Base-by-base conservation (phyloP, 2,329 filamentous ascomycete species). In the Thielaviopsis cerberus region DNA sequence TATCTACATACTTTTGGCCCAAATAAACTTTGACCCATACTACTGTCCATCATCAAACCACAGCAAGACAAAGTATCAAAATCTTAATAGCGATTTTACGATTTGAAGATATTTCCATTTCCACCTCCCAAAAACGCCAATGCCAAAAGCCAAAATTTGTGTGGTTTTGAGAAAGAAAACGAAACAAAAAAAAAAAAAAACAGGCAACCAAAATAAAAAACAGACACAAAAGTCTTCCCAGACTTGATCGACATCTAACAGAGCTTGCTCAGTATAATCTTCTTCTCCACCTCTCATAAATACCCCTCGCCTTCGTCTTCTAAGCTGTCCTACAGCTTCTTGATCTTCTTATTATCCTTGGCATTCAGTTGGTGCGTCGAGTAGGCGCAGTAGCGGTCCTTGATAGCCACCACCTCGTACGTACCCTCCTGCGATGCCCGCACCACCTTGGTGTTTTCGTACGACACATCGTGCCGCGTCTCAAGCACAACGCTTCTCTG, bases 321-420 rank as follows among this genome's bases (percentile, higher is more conserved):
- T 50, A 45, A 3, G 3, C 45, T 25, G 17, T n/a, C 26, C 48
- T 59, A 61, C 45, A 61, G 54, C 57, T 57, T 62, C 51, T 58
- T 59, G n/a, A 60, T 55, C 57, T 63, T 63, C 57, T 58, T 75
- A 68, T 66, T 71, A 65, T 74, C 72, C 63, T 71, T 74, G 60
- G 73, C 77, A 55, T 74, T 74, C 52, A 76, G 71, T 63, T 80
- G 78, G 66, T 83, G 78, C 61, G 83, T 91, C 52, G 87, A 87
- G 70, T 94, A 95, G 25, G 88, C 83, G 69, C 92, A 98, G 72
- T 81, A 94, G 66, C 82, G 82, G 71, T 98, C 92, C 75, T 94
- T 94, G 71, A 98, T 95, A 11, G 88, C 85, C 27, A 97, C 87
- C 20, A 98, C 91, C 72, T 98, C 92, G 67, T 98, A 98, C 63